Evolutionary conservation across 2,329 filamentous ascomycete genomes (phyloP).

Genomic region (Colletotrichum limetticola): DNA sequence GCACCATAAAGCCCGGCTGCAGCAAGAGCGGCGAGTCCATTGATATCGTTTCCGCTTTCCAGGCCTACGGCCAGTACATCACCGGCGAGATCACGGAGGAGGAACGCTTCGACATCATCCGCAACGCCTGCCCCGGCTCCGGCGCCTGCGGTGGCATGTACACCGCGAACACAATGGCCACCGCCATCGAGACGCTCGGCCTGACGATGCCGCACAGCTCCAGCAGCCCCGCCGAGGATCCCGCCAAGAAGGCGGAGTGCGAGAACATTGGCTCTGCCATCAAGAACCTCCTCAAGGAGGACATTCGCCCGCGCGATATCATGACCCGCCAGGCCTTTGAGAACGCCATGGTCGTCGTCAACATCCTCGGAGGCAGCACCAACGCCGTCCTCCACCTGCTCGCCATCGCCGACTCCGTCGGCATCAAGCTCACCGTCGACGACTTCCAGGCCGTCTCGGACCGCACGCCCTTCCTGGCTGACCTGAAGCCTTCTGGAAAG

Average conservation of each 20-base stretch:
- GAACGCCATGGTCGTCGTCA: constrained; percentile 86
- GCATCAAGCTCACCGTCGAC: constrained; percentile 84
- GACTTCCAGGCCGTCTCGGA: constrained; percentile 88
- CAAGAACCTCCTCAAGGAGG: constrained; percentile 78
- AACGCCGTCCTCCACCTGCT: constrained; percentile 89
- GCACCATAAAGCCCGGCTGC: constrained; percentile 92
- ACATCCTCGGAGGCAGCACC: constrained; percentile 85
- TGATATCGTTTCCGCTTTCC: constrained; percentile 97
- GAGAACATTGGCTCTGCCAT: constrained; percentile 77
- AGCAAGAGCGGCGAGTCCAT: constrained; percentile 79
- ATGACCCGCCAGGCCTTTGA: constrained; percentile 84
- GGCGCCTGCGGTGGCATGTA: constrained; percentile 90
- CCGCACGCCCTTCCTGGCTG: constrained; percentile 81
- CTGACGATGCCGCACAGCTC: constrained; percentile 86
- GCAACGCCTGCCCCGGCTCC: constrained; percentile 78
- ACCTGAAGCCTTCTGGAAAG: constrained; percentile 86
- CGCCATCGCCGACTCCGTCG: constrained; percentile 84
- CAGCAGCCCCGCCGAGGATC: constrained; percentile 80
- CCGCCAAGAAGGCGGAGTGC: constrained; percentile 79
- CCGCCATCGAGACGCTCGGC: constrained; percentile 91
- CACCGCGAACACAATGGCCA: constrained; percentile 94
- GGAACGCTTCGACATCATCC: constrained; percentile 92
- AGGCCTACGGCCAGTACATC: constrained; percentile 96
- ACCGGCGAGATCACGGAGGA: constrained; percentile 91
- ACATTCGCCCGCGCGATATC: constrained; percentile 82